Percentiles rank a stretch among this genome's conserved stretches.
phyloP scores from a whole-genome alignment of 2,329 filamentous ascomycete genomes.

The Fusarium sp. region DNA sequence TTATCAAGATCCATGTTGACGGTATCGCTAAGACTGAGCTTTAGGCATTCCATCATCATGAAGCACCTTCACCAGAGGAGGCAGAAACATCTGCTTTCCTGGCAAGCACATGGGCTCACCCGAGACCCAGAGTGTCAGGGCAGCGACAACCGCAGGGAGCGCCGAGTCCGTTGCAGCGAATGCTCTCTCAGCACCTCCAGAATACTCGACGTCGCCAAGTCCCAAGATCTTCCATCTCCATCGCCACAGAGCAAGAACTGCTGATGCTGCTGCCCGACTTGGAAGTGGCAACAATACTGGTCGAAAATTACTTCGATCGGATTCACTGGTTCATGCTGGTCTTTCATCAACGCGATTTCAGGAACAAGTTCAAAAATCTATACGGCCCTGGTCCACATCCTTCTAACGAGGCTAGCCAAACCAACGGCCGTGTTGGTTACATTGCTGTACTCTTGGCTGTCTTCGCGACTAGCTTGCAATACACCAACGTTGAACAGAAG shows the following conservation, averaged over 20 bases:
- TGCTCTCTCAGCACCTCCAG: conserved; percentile 1
- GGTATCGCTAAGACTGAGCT: neutral
- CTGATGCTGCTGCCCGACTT: conserved; percentile 35
- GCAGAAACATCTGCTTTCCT: conserved; percentile 30
- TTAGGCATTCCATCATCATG: conserved; percentile 36
- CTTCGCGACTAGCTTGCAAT: conserved; percentile 26
- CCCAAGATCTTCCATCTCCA: neutral
- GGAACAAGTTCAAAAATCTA: conserved; percentile 12
- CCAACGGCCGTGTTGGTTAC: conserved; percentile 9
- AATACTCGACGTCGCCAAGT: neutral
- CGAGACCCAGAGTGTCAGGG: neutral
- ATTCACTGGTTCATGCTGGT: conserved; percentile 54
- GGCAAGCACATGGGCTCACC: conserved; percentile 10
- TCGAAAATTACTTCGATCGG: conserved; percentile 53
- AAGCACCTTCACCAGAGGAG: conserved; percentile 19
- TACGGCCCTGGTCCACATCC: conserved; percentile 3
- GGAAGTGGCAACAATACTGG: conserved; percentile 41
- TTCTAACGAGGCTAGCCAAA: neutral
- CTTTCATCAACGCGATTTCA: conserved; percentile 51
- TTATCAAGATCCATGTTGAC: neutral
- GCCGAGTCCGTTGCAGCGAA: neutral
- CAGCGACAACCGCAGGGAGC: neutral
- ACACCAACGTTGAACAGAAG: conserved; percentile 3
- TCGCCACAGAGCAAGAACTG: conserved; percentile 9
- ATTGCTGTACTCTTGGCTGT: conserved; percentile 22